Conservation (phyloP, 2,329 filamentous ascomycete genomes). For the Aspergillus intermedius region DNA sequence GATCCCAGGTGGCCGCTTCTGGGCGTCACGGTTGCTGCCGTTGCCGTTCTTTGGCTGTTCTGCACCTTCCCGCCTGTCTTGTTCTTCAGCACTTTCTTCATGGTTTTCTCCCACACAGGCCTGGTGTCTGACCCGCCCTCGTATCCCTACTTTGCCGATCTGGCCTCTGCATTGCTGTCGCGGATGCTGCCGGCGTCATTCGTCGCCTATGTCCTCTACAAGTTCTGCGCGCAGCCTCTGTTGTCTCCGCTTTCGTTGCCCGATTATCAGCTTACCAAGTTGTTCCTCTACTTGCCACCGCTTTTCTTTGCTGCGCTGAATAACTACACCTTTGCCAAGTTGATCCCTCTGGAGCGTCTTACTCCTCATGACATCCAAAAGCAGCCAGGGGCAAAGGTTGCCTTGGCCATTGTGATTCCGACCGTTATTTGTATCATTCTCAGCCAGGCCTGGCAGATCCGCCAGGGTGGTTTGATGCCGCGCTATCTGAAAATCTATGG, state of each 20-base stretch:
- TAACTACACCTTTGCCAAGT: conserved; percentile 83
- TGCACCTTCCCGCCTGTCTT: conserved; percentile 72
- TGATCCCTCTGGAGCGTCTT: conserved; percentile 88
- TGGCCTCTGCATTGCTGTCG: conserved; percentile 72
- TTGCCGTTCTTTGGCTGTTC: conserved; percentile 70
- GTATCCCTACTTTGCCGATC: conserved; percentile 57
- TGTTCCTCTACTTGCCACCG: conserved; percentile 78
- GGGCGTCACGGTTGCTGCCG: conserved; percentile 73
- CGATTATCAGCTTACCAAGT: conserved; percentile 71
- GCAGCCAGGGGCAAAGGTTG: conserved; percentile 81
- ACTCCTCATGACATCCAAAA: conserved; percentile 81
- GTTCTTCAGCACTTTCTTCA: conserved; percentile 75
- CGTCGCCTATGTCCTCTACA: conserved; percentile 78
- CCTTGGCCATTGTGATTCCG: conserved; percentile 70
- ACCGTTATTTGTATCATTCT: conserved; percentile 61
- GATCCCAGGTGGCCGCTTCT: conserved; percentile 83
- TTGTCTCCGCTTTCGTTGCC: conserved; percentile 60
- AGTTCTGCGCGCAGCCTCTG: conserved; percentile 69
- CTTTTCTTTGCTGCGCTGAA: conserved; percentile 88
- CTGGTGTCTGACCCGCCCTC: conserved; percentile 81
- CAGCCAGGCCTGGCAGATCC: conserved; percentile 78
- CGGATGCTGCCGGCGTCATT: conserved; percentile 84
- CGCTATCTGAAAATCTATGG: conserved; percentile 72
- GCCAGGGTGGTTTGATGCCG: conserved; percentile 73
- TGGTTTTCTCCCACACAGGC: conserved; percentile 82